A percentile compares a stretch with the other conserved stretches of the same genome.
Evolutionary conservation across 352 stramenopile species (phyloP).

Genomic region (Phytophthora sansomeana): DNA sequence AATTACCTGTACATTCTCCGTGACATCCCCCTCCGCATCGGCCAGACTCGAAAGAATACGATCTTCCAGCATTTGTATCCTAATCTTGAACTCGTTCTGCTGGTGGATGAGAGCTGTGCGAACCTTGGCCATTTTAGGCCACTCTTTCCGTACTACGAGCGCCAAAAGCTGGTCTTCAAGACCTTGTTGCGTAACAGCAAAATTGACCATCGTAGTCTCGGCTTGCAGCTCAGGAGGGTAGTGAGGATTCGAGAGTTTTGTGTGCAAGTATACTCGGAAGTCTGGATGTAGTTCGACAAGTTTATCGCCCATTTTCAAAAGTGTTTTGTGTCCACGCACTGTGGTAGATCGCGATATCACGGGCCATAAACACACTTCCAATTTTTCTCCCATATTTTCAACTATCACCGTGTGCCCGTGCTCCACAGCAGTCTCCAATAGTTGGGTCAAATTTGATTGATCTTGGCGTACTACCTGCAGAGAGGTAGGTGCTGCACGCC

Average conservation of each 20-base stretch:
- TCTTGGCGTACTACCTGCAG: conserved; percentile 88
- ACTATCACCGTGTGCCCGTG: conserved; percentile 83
- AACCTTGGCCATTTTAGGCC: conserved; percentile 85
- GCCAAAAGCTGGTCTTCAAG: conserved; percentile 92
- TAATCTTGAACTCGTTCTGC: conserved; percentile 92
- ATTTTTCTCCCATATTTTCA: conserved; percentile 90
- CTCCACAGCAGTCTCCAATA: conserved; percentile 86
- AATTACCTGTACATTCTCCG: conserved; percentile 96
- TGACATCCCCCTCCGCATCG: conserved; percentile 89
- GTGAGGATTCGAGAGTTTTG: conserved; percentile 94
- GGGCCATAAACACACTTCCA: conserved; percentile 90
- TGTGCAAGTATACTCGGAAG: conserved; percentile 92
- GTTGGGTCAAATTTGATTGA: conserved; percentile 74
- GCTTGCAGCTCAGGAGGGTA: conserved; percentile 92
- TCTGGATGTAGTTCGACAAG: conserved; percentile 82
- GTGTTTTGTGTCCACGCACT: conserved; percentile 73
- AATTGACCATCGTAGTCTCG: conserved; percentile 93
- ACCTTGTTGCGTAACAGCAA: conserved; percentile 89
- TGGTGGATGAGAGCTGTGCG: conserved; percentile 87
- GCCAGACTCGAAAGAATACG: conserved; percentile 88
- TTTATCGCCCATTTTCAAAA: conserved; percentile 90
- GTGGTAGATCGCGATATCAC: conserved; percentile 82
- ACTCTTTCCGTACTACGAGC: conserved; percentile 91
- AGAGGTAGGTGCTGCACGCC: conserved; percentile 42
- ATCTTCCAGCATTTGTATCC: conserved; percentile 88